Conservation (phyloP, 495 filamentous ascomycete genomes). For the Evansstolkia leycettana region DNA sequence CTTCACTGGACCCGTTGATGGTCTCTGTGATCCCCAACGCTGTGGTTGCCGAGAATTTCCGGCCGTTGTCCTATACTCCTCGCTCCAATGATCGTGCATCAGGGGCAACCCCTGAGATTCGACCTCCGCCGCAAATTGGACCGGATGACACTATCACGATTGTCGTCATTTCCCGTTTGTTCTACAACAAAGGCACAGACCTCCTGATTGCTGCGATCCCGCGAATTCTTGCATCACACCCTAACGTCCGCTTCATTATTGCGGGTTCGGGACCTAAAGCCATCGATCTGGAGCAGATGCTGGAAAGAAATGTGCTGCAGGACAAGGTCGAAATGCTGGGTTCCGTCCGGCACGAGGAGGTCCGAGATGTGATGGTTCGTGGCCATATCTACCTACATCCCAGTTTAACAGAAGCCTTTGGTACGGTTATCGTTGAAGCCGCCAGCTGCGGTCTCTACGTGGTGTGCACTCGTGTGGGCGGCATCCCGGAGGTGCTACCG, state of each 20-base stretch:
- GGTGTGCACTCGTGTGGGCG: conserved; percentile 90
- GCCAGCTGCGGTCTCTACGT: conserved; percentile 92
- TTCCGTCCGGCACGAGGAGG: conserved; percentile 86
- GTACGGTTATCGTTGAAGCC: conserved; percentile 94
- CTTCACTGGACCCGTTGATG: conserved; percentile 89
- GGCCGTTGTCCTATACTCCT: conserved; percentile 42
- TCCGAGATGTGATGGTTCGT: conserved; percentile 95
- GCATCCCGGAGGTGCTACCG: conserved; percentile 91
- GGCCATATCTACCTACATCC: conserved; percentile 97
- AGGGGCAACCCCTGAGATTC: conserved; percentile 23
- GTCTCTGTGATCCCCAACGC: conserved; percentile 97
- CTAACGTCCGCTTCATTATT: conserved; percentile 93
- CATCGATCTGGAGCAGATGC: conserved; percentile 95
- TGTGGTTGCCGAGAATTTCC: conserved; percentile 91
- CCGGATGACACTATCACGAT: conserved; percentile 87
- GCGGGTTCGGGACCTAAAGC: conserved; percentile 91
- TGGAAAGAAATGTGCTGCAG: conserved; percentile 90
- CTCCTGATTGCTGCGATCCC: conserved; percentile 89
- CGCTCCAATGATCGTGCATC: conserved; percentile 17
- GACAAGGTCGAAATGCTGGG: conserved; percentile 88
- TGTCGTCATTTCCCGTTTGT: conserved; percentile 91
- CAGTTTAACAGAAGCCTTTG: conserved; percentile 89
- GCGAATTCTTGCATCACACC: conserved; percentile 75
- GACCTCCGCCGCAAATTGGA: conserved; percentile 45
- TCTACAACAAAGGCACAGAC: conserved; percentile 98